Base-by-base conservation (phyloP, 148 eudicot genomes). In the Rhododendron molle region DNA sequence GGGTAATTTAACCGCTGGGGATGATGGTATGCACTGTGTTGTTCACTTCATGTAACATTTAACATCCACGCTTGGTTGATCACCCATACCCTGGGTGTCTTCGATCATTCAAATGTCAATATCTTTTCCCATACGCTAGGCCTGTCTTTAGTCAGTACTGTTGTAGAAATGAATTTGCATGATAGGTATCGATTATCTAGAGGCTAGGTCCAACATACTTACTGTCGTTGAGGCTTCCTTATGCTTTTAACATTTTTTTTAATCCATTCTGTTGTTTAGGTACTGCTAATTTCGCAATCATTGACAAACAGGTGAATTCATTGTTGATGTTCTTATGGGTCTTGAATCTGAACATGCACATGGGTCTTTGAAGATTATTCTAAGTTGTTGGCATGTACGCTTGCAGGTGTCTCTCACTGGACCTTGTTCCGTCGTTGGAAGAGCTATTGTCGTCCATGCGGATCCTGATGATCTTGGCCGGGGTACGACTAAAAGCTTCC, bases 401-500 rank as follows among this genome's bases (percentile, higher is more conserved):
- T 88, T 88, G 81, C 90, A 95, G 98, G 92, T 95, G 76, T 95
- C 98, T 81, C 96, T 96, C 67, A 56, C 84, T 65, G 99, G 99
- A 87, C 85, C 96, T 72, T 80, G 91, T 86, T 94, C 98, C 84
- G 90, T 96, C 38, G 87, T 95, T 10, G 98, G 99, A 87, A 94
- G 99, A 91, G 97, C 99, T 82, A 94, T 96, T 84, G 99, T 96
- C 87, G 96, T 96, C 86, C 99, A 96, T 92, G 98, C 90, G 80
- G 97, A 95, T 83, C 94, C 95, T 78, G 99, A 95, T 91, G 99
- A 96, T 89, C 97, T 96, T 89, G 99, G 99, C 90, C 93, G 88
- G 88, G 99, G 99, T 95, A 89, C n/a, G 86, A 36, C 12, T 78
- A 78, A 76, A 47, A 18, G 23, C 36, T 76, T 76, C 23, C 46